Conservation (phyloP, 306 rosid species). For the Corylus americana region DNA sequence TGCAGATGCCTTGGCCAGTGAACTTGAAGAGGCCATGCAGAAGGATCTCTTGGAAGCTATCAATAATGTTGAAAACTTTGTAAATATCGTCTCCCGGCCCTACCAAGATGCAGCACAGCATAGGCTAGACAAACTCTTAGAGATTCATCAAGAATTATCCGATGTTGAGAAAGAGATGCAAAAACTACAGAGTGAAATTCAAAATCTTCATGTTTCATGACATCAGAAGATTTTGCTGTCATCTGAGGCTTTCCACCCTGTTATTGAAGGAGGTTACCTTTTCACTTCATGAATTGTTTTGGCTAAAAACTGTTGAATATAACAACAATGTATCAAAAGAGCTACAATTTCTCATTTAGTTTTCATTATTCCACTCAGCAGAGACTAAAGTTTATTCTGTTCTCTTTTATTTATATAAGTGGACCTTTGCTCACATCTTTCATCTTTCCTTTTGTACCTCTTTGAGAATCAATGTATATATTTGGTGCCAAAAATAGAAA, state of each 20-base stretch:
- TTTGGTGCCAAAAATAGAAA: not conserved
- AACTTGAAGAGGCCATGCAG: slow-evolving; percentile 87
- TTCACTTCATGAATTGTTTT: not conserved
- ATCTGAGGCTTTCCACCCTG: not conserved
- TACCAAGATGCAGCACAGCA: slow-evolving; percentile 72
- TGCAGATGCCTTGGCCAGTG: slow-evolving; percentile 69
- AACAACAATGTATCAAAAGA: not conserved
- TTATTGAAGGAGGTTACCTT: not conserved
- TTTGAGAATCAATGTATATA: not conserved
- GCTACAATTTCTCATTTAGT: not conserved
- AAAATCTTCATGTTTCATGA: slow-evolving; percentile 80
- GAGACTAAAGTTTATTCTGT: not conserved
- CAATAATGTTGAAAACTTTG: slow-evolving; percentile 55
- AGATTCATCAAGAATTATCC: slow-evolving; percentile 62
- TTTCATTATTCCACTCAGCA: not conserved
- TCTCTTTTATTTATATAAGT: not conserved
- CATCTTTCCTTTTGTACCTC: not conserved
- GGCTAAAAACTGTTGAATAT: not conserved
- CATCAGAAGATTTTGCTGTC: not conserved
- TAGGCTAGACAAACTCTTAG: slow-evolving; percentile 63
- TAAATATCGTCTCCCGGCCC: slow-evolving; percentile 58
- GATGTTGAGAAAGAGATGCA: slow-evolving; percentile 64
- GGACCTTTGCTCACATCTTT: not conserved
- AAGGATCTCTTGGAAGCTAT: slow-evolving; percentile 70
- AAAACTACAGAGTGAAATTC: slow-evolving; percentile 68